A percentile compares a stretch with the other conserved stretches of the same genome.
These are phyloP conservation scores for Halenospora varia DNA, from an alignment of 495 filamentous ascomycete genomes.

Conservation along the genomic window DNA sequence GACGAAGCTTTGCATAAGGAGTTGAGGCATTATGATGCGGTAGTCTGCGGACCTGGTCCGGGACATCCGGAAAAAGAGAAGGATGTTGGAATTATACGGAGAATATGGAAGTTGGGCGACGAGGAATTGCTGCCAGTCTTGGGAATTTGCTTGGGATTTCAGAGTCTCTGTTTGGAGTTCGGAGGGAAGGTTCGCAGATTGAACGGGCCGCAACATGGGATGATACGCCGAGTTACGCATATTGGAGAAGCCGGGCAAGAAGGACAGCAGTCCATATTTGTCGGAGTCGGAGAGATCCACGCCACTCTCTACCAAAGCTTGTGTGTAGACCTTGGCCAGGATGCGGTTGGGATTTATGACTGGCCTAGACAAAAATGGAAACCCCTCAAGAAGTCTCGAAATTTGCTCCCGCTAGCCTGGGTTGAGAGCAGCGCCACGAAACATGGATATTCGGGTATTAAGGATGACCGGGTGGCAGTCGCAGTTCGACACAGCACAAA, in stretches of 20 bases:
- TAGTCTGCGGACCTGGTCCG: conserved; percentile 78
- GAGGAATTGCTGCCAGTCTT: conserved; percentile 65
- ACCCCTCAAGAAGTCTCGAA: conserved; percentile 5
- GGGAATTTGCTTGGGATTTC: conserved; percentile 91
- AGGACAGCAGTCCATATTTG: conserved; percentile 37
- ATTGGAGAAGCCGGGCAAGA: conserved; percentile 28
- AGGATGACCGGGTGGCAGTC: conserved; percentile 65
- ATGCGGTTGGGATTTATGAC: conserved; percentile 23
- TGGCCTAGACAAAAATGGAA: conserved; percentile 27
- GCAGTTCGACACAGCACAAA: conserved; percentile 62
- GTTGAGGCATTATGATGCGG: conserved; percentile 63
- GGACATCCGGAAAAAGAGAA: conserved; percentile 53
- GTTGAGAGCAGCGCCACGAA: conserved; percentile 36
- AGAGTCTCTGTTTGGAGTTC: conserved; percentile 67
- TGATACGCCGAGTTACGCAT: conserved; percentile 62
- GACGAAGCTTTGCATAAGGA: conserved; percentile 32
- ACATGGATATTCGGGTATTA: conserved; percentile 21
- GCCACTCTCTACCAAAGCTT: conserved; percentile 90
- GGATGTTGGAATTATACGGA: conserved; percentile 77
- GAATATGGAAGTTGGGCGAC: conserved; percentile 66
- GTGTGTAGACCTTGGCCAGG: conserved; percentile 55
- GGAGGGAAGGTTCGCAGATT: conserved; percentile 63
- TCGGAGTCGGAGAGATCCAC: conserved; percentile 49
- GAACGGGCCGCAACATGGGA: conserved; percentile 71
- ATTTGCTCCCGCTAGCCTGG: conserved; percentile 66